These are phyloP conservation scores for Vitis rotundifolia DNA, from an alignment of 164 flowering plant species.

Conservation along the genomic window DNA sequence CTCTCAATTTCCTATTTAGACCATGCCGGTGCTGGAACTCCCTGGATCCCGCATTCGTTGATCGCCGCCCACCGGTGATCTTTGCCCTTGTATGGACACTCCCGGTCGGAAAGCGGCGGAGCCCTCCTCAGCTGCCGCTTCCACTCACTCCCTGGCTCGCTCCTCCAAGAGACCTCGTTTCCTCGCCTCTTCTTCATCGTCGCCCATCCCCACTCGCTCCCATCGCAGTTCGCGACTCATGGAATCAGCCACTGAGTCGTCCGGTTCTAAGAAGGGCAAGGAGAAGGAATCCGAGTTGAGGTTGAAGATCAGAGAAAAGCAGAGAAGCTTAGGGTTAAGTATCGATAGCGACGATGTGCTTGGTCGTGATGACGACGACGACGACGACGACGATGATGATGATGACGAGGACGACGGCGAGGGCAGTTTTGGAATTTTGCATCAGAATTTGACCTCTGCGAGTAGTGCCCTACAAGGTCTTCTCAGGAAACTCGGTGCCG, in stretches of 20 bases:
- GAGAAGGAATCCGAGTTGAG: constrained; percentile 85
- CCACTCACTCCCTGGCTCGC: constrained; percentile 70
- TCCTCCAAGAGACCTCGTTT: constrained; percentile 66
- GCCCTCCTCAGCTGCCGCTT: constrained; percentile 96
- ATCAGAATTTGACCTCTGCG: constrained; percentile 81
- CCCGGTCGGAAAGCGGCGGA: constrained; percentile 99
- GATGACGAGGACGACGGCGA: constrained; percentile 73
- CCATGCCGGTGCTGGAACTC: too few species aligned
- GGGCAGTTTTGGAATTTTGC: constrained; percentile 72
- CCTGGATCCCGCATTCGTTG: too few species aligned
- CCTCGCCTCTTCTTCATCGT: constrained; percentile 28
- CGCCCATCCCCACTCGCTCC: constrained; percentile 56
- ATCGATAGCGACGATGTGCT: constrained; percentile 29
- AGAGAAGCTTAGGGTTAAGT: constrained; percentile 53
- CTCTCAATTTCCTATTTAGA: too few species aligned
- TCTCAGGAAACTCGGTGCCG: constrained; percentile 86
- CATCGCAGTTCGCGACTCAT: constrained; percentile 36
- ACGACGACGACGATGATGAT: constrained; percentile 24
- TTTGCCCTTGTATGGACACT: constrained; percentile 94
- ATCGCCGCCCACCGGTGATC: too few species aligned
- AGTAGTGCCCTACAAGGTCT: constrained; percentile 94
- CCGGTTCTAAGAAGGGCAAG: constrained; percentile 82
- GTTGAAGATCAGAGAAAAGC: constrained; percentile 46
- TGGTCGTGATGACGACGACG: too few species aligned
- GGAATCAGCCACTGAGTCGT: constrained; percentile 62